Conservation (phyloP, 2,329 filamentous ascomycete species). For the Paecilomyces niveus region DNA sequence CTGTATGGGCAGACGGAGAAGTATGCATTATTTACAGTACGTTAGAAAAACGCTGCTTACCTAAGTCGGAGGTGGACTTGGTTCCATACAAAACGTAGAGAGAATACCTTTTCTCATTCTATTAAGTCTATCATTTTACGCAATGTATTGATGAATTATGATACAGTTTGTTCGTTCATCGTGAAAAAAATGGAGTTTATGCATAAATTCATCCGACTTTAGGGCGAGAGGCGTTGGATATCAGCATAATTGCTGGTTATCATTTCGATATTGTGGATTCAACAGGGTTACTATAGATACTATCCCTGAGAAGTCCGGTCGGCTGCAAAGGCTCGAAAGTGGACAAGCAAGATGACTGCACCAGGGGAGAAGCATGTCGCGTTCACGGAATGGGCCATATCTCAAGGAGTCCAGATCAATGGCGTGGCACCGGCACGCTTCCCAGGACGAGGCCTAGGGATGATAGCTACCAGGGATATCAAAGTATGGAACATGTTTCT, state of each 20-base stretch:
- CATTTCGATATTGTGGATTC: neutral
- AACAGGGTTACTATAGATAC: neutral
- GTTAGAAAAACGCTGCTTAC: neutral
- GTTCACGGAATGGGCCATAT: conserved; percentile 62
- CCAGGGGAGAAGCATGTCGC: conserved; percentile 36
- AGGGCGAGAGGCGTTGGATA: neutral
- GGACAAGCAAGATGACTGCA: neutral
- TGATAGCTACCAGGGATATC: conserved; percentile 62
- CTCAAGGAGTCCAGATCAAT: conserved; percentile 58
- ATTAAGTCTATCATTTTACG: neutral
- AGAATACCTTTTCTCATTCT: neutral
- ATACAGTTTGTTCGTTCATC: neutral
- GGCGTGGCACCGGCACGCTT: conserved; percentile 62
- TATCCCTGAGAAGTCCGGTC: neutral
- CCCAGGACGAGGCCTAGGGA: conserved; percentile 67
- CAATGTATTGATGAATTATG: neutral
- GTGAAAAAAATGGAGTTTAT: neutral
- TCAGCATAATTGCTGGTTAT: neutral
- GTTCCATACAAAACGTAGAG: neutral
- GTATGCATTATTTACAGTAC: too few relatives aligned
- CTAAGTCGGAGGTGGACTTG: neutral
- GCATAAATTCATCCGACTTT: neutral
- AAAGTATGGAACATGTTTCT: conserved; percentile 43
- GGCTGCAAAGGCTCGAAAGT: neutral
- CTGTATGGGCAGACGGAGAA: neutral